These are phyloP conservation scores for Phoenix roebelenii DNA, from an alignment of 176 grass and related monocot species.

Conservation along the genomic window DNA sequence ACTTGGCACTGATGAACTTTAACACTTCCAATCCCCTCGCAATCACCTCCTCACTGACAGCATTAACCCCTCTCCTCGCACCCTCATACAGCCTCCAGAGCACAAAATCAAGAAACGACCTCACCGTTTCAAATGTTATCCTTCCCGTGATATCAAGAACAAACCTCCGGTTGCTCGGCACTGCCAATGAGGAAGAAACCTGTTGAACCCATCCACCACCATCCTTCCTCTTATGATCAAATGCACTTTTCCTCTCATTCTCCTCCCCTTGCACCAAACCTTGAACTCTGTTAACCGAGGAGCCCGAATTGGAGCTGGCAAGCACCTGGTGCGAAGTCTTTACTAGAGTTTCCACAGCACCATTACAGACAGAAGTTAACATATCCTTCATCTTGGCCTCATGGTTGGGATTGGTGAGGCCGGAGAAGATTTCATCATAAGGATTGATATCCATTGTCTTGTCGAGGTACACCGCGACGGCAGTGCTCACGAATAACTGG, in stretches of 20 bases:
- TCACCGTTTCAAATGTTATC: conserved; percentile 90
- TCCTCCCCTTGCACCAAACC: background rate
- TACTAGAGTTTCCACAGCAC: conserved; percentile 72
- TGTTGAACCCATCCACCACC: conserved; percentile 54
- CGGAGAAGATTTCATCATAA: conserved; percentile 76
- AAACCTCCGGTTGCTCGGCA: conserved; percentile 69
- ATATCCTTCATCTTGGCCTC: conserved; percentile 69
- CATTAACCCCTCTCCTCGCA: conserved; percentile 30
- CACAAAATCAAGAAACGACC: conserved; percentile 84
- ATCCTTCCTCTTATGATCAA: conserved; percentile 11
- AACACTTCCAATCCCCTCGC: conserved; percentile 39
- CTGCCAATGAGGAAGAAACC: conserved; percentile 52
- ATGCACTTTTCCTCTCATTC: background rate
- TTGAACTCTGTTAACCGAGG: conserved; percentile 2
- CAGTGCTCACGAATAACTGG: conserved; percentile 49
- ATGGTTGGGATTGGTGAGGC: conserved; percentile 71
- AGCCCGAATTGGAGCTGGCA: background rate
- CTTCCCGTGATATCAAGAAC: conserved; percentile 88
- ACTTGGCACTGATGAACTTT: conserved; percentile 67
- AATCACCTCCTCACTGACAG: conserved; percentile 3
- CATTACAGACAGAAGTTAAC: conserved; percentile 69
- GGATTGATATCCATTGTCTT: conserved; percentile 96
- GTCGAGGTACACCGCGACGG: conserved; percentile 80
- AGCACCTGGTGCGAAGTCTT: conserved; percentile 73
- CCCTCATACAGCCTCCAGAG: conserved; percentile 65